These are phyloP conservation scores for Leccinum barrowsii DNA, from an alignment of 768 basidiomycete species.

Conservation along the genomic window DNA sequence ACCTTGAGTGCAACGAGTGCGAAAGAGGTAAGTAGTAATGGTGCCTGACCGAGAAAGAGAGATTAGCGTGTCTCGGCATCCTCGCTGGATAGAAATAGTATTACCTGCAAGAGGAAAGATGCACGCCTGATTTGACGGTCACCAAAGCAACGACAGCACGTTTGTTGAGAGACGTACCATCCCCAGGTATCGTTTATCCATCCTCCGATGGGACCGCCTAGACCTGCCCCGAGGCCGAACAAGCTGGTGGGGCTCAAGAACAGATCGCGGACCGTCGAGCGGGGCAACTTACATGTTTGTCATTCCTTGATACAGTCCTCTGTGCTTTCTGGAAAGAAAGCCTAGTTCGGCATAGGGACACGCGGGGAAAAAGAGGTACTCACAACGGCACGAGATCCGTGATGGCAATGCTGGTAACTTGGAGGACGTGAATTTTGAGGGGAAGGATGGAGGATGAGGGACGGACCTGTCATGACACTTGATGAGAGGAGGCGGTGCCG, in stretches of 20 bases:
- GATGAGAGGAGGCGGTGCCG: slow-evolving; percentile 18
- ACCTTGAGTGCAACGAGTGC: slow-evolving; percentile 72
- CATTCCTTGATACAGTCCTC: slow-evolving; percentile 90
- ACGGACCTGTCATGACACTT: slow-evolving; percentile 80
- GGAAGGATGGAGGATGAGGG: slow-evolving; percentile 1
- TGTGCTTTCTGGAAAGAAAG: slow-evolving; percentile 55
- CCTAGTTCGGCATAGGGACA: background rate
- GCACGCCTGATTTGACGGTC: slow-evolving; percentile 54
- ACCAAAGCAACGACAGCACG: background rate
- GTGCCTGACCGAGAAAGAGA: slow-evolving; percentile 48
- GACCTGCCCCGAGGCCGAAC: slow-evolving; percentile 78
- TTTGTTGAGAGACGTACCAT: slow-evolving; percentile 51
- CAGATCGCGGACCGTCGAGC: slow-evolving; percentile 1
- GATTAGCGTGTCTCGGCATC: slow-evolving; percentile 7
- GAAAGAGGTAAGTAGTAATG: slow-evolving; percentile 70
- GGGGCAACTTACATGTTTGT: slow-evolving; percentile 67
- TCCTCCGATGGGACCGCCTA: slow-evolving; percentile 79
- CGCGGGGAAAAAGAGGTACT: slow-evolving; percentile 28
- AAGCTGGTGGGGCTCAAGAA: slow-evolving; percentile 43
- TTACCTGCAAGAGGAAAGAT: slow-evolving; percentile 85
- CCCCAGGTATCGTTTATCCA: slow-evolving; percentile 84
- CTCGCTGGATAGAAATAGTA: background rate
- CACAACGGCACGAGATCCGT: slow-evolving; percentile 88
- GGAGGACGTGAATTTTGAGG: slow-evolving; percentile 19
- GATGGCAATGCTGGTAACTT: slow-evolving; percentile 80